Evolutionary conservation across 2,329 filamentous ascomycete species (phyloP).

Genomic region (Lachnellula hyalina): DNA sequence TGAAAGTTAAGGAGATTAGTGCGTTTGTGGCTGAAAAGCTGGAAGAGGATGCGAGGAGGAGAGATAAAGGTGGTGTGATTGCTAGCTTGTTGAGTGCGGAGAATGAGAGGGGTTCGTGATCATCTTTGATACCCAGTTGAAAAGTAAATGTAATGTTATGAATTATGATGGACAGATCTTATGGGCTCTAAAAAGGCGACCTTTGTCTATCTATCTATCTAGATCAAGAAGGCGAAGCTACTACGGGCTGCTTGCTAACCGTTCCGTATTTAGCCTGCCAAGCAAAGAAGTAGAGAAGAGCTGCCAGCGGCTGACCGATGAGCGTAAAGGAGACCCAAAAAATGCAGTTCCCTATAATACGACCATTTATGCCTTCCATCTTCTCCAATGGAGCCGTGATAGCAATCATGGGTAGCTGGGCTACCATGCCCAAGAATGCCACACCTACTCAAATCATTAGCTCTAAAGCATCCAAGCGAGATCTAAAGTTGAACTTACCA

Average conservation of each 20-base stretch:
- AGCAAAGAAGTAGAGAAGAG: slow-evolving; percentile 91
- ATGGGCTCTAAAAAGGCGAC: too few relatives aligned
- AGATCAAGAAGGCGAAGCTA: slow-evolving; percentile 2
- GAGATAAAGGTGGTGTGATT: slow-evolving; percentile 72
- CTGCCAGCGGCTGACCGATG: slow-evolving; percentile 88
- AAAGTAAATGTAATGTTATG: neutral
- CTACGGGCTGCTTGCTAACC: slow-evolving; percentile 44
- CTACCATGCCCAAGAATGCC: slow-evolving; percentile 89
- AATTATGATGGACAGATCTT: neutral
- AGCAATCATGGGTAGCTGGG: slow-evolving; percentile 83
- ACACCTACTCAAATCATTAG: slow-evolving; percentile 53
- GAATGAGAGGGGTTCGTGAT: slow-evolving; percentile 59
- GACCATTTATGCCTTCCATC: slow-evolving; percentile 68
- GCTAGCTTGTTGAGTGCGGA: slow-evolving; percentile 74
- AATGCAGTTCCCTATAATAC: slow-evolving; percentile 81
- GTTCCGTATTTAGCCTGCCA: slow-evolving; percentile 98
- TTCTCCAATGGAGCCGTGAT: slow-evolving; percentile 76
- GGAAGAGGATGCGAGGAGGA: slow-evolving; percentile 70
- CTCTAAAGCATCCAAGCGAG: neutral
- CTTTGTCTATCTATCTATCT: neutral
- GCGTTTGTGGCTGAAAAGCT: slow-evolving; percentile 67
- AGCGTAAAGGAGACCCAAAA: slow-evolving; percentile 98
- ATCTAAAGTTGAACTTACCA: slow-evolving; percentile 44
- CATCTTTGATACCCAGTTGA: neutral
- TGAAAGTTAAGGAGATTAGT: slow-evolving; percentile 76